A percentile compares a stretch with the other conserved stretches of the same genome.
Conservation (phyloP, 2,329 filamentous ascomycete species). For the Penicillium sclerotiorum region DNA sequence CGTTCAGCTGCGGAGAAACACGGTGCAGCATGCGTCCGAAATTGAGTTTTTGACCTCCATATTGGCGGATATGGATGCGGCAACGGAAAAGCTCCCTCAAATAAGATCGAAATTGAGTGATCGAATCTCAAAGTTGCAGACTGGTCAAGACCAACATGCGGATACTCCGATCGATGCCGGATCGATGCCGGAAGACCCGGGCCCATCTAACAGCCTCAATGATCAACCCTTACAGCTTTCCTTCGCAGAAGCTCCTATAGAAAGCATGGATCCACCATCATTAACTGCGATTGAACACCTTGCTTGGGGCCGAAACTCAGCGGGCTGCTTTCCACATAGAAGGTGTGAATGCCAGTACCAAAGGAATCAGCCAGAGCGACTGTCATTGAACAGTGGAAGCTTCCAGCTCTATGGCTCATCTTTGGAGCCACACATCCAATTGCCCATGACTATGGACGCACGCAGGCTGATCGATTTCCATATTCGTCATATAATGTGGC, state of each 20-base stretch:
- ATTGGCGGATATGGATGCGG: slow-evolving; percentile 22
- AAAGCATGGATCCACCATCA: slow-evolving; percentile 28
- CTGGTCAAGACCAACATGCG: slow-evolving; percentile 12
- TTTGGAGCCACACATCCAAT: slow-evolving; percentile 7
- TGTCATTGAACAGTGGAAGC: slow-evolving; percentile 16
- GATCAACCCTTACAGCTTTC: slow-evolving; percentile 4
- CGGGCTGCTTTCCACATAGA: slow-evolving; percentile 38
- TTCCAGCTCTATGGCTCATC: slow-evolving; percentile 15
- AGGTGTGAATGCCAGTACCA: slow-evolving; percentile 32
- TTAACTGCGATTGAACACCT: slow-evolving; percentile 41
- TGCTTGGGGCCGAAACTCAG: slow-evolving; percentile 42
- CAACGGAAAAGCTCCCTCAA: slow-evolving; percentile 7
- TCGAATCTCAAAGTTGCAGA: slow-evolving; percentile 26
- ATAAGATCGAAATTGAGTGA: slow-evolving; percentile 17
- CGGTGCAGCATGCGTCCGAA: slow-evolving; percentile 29
- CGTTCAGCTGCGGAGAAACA: slow-evolving; percentile 27
- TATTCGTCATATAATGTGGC: slow-evolving; percentile 26
- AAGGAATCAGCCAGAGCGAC: slow-evolving; percentile 16
- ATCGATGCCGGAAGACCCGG: slow-evolving; percentile 6
- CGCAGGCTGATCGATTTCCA: slow-evolving; percentile 28
- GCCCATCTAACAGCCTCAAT: slow-evolving; percentile 3
- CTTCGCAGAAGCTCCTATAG: slow-evolving; percentile 12
- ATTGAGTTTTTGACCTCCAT: slow-evolving; percentile 29
- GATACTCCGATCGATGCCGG: slow-evolving; percentile 2
- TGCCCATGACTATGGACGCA: slow-evolving; percentile 17